Conservation (phyloP, 768 basidiomycete species). For the Suillus fuscotomentosus region DNA sequence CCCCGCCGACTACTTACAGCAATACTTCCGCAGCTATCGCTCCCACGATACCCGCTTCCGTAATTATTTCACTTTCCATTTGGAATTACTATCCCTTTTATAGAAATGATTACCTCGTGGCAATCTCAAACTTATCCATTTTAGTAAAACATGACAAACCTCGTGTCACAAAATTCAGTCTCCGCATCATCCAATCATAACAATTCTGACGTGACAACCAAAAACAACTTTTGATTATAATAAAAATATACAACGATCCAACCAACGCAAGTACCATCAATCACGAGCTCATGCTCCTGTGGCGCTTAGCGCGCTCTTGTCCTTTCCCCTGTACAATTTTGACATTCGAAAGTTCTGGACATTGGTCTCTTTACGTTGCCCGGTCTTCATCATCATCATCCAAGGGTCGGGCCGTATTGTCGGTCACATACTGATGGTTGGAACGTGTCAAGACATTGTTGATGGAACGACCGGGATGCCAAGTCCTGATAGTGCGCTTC, state of each 20-base stretch:
- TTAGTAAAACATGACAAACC: constrained; percentile 2
- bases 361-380: constrained; percentile 9
- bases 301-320: constrained; percentile 34
- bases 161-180: constrained; percentile 1
- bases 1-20: constrained; percentile 23
- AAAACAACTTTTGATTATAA: neutral
- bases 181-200: neutral
- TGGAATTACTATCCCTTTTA: constrained; percentile 7
- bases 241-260: neutral
- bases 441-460: constrained; percentile 26
- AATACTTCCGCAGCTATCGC: constrained; percentile 36
- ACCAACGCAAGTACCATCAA: neutral
- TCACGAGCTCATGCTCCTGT: constrained; percentile 19
- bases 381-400: constrained; percentile 15
- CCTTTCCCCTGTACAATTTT: constrained; percentile 24
- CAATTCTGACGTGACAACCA: neutral
- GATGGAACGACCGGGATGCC: constrained; percentile 28
- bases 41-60: constrained; percentile 32
- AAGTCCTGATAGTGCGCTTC: constrained; percentile 29
- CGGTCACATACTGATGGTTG: constrained; percentile 12
- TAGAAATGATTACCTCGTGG: constrained; percentile 11
- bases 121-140: constrained; percentile 6
- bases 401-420: constrained; percentile 20
- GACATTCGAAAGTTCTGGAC: constrained; percentile 26
- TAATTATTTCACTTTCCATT: constrained; percentile 8